Evolutionary conservation across 2,329 filamentous ascomycete species (phyloP), one percentile per base, ranked within the genome.

Genomic region (Metarhizium brunneum): DNA sequence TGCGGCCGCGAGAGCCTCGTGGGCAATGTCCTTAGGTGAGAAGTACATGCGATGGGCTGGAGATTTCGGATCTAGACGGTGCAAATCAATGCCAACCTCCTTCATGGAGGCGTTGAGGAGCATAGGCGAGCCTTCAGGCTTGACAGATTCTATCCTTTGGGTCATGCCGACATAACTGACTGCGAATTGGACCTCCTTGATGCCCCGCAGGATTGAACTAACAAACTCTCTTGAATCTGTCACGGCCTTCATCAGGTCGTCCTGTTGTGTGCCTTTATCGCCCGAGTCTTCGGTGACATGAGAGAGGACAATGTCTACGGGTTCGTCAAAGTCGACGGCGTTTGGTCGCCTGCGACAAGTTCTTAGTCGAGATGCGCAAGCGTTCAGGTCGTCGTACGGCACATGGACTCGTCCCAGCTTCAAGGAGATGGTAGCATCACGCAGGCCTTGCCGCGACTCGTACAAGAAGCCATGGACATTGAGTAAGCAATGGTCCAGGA

Each of bases 1-100:
- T 3, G 92, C 94, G 18, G 92, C 94, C 25, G 94, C 81, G 40
- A 99, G 79, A 11, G 92, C 94, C 75, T 99, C 92, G 69, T 99
- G 94, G 13, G 94, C 94, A 64, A 96, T 85, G 67, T 96, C 94
- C 59, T 90, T 87, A 25, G 87, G 84, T 2, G 92, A 89, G 67
- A 99, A 99, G 71, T 99, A 97, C 94, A 97, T 99, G 60, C 94
- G 85, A 76, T 99, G 94, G 0, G 92, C 91, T 1, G 94, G 91
- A 16, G 92, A 96, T 64, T 90, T 92, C 47, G 90, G 87, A 68
- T 99, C 92, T 54, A 99, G 80, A 25, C 92, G 85, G 67, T 97
- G 87, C 45, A 99, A 76, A 66, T 99, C 94, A 66, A 99, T 82
- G 58, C 92, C 92, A 47, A 99, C 84, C 68, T 99, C 95, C 69